Evolutionary conservation across 176 grass and related monocot genomes (phyloP).

Genomic region (Elaeis guineensis): DNA sequence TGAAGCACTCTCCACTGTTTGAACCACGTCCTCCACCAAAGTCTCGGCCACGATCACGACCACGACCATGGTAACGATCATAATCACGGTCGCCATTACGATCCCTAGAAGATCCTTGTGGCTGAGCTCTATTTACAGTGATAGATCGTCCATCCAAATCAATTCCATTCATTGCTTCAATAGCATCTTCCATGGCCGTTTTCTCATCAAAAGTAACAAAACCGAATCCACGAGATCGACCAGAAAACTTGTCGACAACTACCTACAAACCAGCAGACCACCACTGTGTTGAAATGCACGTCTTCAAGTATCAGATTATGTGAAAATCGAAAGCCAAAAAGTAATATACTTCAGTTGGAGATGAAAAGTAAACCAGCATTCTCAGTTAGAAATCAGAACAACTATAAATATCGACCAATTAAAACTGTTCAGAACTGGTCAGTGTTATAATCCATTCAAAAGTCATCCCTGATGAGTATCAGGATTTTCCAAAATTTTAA

Average conservation of each 20-base stretch:
- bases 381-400: no score
- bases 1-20: conserved; percentile 39
- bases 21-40: conserved; percentile 42
- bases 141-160: conserved; percentile 53
- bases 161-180: conserved; percentile 53
- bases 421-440: no score
- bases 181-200: conserved; percentile 43
- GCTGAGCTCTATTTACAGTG: conserved; percentile 50
- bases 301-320: no score
- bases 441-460: no score
- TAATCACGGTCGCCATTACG: conserved; percentile 29
- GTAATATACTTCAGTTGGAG: no score
- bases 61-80: conserved; percentile 24
- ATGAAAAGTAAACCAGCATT: no score
- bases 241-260: conserved; percentile 50
- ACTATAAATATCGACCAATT: no score
- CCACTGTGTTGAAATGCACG: no score
- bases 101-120: conserved; percentile 38
- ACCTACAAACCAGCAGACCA: conserved; percentile 20
- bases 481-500: no score
- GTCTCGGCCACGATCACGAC: conserved; percentile 27
- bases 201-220: conserved; percentile 55
- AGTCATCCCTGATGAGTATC: no score
- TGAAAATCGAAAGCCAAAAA: no score
- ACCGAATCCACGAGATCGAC: conserved; percentile 44